Base-by-base conservation (phyloP, 164 flowering plant genomes). In the Protea cynaroides region DNA sequence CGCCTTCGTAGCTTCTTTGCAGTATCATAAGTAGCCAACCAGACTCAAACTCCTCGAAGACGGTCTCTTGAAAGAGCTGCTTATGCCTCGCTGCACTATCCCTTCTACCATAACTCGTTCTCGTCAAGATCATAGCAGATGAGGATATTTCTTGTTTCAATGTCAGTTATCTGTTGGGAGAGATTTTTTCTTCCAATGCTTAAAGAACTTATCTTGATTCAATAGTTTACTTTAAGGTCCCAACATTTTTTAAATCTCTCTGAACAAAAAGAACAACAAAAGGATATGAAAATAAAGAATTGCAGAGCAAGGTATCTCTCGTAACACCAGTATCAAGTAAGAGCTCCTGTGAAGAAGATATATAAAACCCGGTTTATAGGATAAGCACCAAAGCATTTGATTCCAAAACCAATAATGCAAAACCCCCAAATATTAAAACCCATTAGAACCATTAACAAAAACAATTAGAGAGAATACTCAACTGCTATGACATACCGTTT, bases 381-480 rank as follows among this genome's bases (percentile, higher is more conserved):
- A 88, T 83, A 89, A 61, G 71, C 84, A 62, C 89, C 86, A 83
- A 83, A 85, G 65, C 83, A 82, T 75, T 76, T 75, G 3, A 82
- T 84, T 71, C 92, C 89, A 78, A 81, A 86, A 81, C 84, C 83
- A 80, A 81, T 88, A 96, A 96, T 92, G 93, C 91, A 79, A 69
- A 64, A 17, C 56, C 24, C 12, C 59, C 60, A 19, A 37, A 34
- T 17, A 10, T 22, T 40, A 50, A 65, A 54, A 38, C 51, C 37
- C 61, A 19, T 17, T 8, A 52, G 63, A 70, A 58, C 59, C 66
- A 65, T 18, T 25, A 69, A 38, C 34, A 19, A 37, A 56, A 59
- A 49, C 65, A 53, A 61, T 5, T 25, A 55, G 46, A 61, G 60
- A 49, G 8, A 14, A 38, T 56, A 61, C 14, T 22, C 59, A 57